Percentiles rank a stretch among this genome's conserved stretches.
These are phyloP conservation scores for Neospermospora avenae DNA, from an alignment of 2,329 filamentous ascomycete species.

Conservation along the genomic window DNA sequence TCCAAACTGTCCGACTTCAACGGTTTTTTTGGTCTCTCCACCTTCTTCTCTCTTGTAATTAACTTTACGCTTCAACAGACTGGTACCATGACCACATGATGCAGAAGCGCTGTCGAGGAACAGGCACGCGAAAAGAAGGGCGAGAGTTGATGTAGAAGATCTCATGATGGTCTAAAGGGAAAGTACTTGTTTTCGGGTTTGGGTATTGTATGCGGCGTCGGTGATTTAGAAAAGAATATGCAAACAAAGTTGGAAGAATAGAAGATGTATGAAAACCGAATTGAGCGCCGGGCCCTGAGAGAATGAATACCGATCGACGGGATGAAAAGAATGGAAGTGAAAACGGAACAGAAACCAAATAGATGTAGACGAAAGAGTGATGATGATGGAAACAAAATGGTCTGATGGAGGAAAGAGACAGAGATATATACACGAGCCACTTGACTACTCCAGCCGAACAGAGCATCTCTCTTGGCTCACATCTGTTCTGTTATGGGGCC, in stretches of 20 bases:
- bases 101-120: constrained; percentile 15
- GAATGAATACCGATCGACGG: constrained; percentile 7
- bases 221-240: not conserved
- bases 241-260: not conserved
- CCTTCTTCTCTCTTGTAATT: constrained; percentile 10
- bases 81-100: constrained; percentile 24
- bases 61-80: constrained; percentile 15
- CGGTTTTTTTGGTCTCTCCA: constrained; percentile 7
- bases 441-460: not conserved
- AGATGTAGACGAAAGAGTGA: not conserved
- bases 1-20: constrained; percentile 19
- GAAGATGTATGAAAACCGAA: not conserved
- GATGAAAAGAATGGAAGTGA: not conserved
- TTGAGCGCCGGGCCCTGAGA: constrained; percentile 6
- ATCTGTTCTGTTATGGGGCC: not conserved
- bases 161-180: constrained; percentile 4
- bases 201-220: not conserved
- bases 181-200: not conserved
- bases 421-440: not conserved
- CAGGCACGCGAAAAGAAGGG: constrained; percentile 7
- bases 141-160: constrained; percentile 3
- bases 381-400: constrained; percentile 6
- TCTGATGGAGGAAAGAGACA: not conserved
- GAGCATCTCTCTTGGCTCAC: not conserved
- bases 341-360: constrained; percentile 1